These are phyloP conservation scores for Fusarium sp. DNA, from an alignment of 2,329 filamentous ascomycete species.

Conservation along the genomic window DNA sequence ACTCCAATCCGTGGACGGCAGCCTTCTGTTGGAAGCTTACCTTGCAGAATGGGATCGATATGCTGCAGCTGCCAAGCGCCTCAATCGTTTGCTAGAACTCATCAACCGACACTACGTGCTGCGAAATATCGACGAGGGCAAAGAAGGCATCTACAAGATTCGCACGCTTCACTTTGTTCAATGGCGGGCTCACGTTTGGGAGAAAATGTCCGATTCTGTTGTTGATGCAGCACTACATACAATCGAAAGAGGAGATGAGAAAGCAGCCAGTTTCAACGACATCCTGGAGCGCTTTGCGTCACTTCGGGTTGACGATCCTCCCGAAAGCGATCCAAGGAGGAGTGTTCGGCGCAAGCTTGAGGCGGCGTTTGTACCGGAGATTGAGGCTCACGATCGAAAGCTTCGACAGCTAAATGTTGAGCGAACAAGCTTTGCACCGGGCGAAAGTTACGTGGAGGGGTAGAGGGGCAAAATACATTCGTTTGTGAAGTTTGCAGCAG, in stretches of 20 bases:
- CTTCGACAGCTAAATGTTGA: neutral
- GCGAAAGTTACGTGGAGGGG: no score
- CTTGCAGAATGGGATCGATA: neutral
- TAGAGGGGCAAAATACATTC: no score
- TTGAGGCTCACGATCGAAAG: neutral
- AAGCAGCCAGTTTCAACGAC: neutral
- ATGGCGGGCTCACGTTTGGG: neutral
- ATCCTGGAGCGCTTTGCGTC: neutral
- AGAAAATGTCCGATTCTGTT: neutral
- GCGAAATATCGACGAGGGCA: neutral
- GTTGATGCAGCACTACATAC: neutral
- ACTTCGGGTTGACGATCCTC: neutral
- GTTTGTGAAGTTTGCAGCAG: neutral
- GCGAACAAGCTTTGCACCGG: no score
- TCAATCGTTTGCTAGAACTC: neutral
- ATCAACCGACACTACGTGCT: neutral
- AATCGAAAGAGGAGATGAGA: neutral
- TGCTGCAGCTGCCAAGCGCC: neutral
- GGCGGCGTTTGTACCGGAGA: neutral
- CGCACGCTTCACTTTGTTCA: constrained; percentile 1
- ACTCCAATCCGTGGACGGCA: neutral
- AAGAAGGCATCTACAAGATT: neutral
- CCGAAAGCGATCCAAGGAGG: neutral
- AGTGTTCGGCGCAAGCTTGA: neutral
- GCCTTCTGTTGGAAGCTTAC: neutral